A percentile compares a stretch with the other conserved stretches of the same genome.
Conservation (phyloP, 2,329 filamentous ascomycete genomes). For the Fusarium longipes region DNA sequence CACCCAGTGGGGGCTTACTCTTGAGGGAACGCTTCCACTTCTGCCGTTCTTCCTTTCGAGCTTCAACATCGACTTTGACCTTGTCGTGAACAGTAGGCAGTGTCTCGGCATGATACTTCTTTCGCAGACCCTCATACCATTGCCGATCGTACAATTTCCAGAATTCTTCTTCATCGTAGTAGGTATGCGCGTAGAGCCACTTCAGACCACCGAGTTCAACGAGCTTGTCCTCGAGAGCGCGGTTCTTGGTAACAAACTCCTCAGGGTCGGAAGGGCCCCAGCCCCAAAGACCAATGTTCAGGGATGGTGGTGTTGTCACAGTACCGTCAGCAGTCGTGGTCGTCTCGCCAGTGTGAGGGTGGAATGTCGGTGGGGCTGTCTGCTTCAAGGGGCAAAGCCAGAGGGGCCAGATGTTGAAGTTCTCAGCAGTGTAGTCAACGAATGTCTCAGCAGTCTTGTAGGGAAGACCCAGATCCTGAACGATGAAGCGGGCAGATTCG, state of each 20-base stretch:
- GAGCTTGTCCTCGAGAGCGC: conserved; percentile 76
- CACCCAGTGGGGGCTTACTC: conserved; percentile 66
- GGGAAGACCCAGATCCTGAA: conserved; percentile 74
- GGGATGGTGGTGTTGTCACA: conserved; percentile 54
- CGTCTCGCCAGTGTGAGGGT: conserved; percentile 60
- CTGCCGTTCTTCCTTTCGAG: conserved; percentile 54
- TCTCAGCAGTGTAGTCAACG: conserved; percentile 64
- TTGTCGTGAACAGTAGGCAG: conserved; percentile 79
- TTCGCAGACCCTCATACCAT: conserved; percentile 71
- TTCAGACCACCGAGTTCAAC: conserved; percentile 79
- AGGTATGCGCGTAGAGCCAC: conserved; percentile 89
- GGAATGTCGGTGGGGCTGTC: conserved; percentile 63
- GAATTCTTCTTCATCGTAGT: conserved; percentile 79
- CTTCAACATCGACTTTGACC: conserved; percentile 66
- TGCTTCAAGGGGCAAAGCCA: conserved; percentile 69
- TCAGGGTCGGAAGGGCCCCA: conserved; percentile 69
- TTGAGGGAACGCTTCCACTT: conserved; percentile 58
- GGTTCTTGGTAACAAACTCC: conserved; percentile 76
- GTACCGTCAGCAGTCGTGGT: conserved; percentile 40
- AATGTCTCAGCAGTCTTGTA: conserved; percentile 64
- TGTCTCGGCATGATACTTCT: conserved; percentile 70
- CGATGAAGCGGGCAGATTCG: conserved; percentile 71
- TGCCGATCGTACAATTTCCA: conserved; percentile 69
- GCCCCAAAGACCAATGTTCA: conserved; percentile 82
- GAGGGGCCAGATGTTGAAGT: conserved; percentile 68